Evolutionary conservation across 345 rosid genomes (phyloP).

Genomic region (Firmiana major): DNA sequence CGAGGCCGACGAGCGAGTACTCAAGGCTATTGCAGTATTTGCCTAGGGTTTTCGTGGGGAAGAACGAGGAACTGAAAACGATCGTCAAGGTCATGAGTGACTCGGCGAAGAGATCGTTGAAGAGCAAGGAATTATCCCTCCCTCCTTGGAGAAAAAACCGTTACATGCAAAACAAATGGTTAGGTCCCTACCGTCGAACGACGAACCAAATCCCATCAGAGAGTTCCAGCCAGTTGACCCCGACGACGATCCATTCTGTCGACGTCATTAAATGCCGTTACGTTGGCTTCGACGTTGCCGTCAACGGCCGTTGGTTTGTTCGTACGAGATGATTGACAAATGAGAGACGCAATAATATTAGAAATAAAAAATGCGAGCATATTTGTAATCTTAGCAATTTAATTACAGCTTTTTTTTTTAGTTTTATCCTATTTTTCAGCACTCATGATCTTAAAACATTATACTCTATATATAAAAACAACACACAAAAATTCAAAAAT

Average conservation of each 20-base stretch:
- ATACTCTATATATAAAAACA: too few relatives aligned
- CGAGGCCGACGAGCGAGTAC: conserved; percentile 70
- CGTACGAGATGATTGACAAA: conserved; percentile 38
- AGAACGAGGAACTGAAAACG: conserved; percentile 57
- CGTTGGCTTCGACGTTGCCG: conserved; percentile 60
- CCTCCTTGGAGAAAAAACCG: conserved; percentile 97
- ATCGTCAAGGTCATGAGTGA: conserved; percentile 51
- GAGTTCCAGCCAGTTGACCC: conserved; percentile 17
- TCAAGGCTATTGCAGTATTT: conserved; percentile 35
- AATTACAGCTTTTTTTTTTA: background rate
- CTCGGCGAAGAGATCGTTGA: conserved; percentile 67
- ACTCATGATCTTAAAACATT: too few relatives aligned
- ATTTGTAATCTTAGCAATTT: background rate
- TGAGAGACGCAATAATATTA: background rate
- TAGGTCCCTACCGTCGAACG: conserved; percentile 67
- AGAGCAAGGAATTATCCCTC: conserved; percentile 49
- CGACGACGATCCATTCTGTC: conserved; percentile 17
- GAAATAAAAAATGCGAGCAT: background rate
- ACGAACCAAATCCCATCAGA: conserved; percentile 25
- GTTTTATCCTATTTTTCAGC: background rate
- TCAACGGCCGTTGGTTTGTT: conserved; percentile 42
- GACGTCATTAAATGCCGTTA: conserved; percentile 50
- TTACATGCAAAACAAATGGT: conserved; percentile 90
- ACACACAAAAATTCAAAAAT: too few relatives aligned
- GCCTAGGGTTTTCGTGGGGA: conserved; percentile 62